Conservation (phyloP, 805 yeast species). For the Grigorovia humatica region DNA sequence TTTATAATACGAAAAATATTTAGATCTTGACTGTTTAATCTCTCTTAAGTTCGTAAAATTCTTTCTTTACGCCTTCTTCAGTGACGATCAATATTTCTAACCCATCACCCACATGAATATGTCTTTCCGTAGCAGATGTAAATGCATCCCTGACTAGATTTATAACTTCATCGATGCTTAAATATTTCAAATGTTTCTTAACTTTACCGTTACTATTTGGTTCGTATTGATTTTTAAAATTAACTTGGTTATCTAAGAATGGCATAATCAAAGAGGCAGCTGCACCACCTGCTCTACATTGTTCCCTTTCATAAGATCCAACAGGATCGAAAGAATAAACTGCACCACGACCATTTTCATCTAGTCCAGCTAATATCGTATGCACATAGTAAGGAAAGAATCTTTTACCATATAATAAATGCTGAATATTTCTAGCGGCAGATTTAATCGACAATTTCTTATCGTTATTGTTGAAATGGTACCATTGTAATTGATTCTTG, state of each 20-base stretch:
- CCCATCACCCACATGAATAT: slow-evolving; percentile 96
- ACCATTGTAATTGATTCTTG: slow-evolving; percentile 65
- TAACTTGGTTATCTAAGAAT: slow-evolving; percentile 93
- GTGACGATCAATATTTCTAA: slow-evolving; percentile 84
- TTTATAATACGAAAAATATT: background rate
- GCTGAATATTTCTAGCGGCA: slow-evolving; percentile 88
- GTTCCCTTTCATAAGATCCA: slow-evolving; percentile 95
- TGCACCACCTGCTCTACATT: slow-evolving; percentile 96
- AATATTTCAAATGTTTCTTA: slow-evolving; percentile 50
- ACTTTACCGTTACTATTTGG: slow-evolving; percentile 65
- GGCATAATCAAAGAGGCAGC: slow-evolving; percentile 96
- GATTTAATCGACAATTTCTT: slow-evolving; percentile 56
- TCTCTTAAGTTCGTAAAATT: slow-evolving; percentile 76
- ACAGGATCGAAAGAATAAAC: slow-evolving; percentile 96
- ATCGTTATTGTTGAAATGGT: slow-evolving; percentile 73
- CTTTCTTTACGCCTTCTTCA: slow-evolving; percentile 82
- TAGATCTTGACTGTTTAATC: slow-evolving; percentile 38
- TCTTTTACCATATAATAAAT: slow-evolving; percentile 81
- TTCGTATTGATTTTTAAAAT: slow-evolving; percentile 83
- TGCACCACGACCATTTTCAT: slow-evolving; percentile 78
- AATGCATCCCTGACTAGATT: slow-evolving; percentile 88
- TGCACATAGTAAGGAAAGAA: slow-evolving; percentile 95
- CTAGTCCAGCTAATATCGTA: slow-evolving; percentile 90
- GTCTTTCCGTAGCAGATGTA: slow-evolving; percentile 94
- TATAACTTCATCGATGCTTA: slow-evolving; percentile 76